A percentile compares a stretch with the other conserved stretches of the same genome.
These are phyloP conservation scores for Jackrogersella multiformis DNA, from an alignment of 495 filamentous ascomycete species.

Conservation along the genomic window DNA sequence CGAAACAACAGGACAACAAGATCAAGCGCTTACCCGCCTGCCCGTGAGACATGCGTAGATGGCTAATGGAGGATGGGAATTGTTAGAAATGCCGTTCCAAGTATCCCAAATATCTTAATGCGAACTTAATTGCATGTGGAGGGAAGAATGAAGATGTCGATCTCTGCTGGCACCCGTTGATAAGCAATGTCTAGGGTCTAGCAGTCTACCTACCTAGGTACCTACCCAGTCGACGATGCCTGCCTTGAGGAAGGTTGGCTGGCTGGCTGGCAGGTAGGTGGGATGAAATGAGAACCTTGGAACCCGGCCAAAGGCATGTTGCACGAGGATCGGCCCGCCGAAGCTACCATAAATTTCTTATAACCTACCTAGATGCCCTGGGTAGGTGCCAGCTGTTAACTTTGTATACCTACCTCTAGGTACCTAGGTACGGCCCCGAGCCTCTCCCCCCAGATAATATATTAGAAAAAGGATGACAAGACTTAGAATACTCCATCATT, in stretches of 20 bases:
- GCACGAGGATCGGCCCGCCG: slow-evolving; percentile 40
- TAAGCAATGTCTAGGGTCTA: slow-evolving; percentile 30
- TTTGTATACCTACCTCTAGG: no score
- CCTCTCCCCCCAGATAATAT: not conserved
- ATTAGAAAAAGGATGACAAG: not conserved
- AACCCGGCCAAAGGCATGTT: slow-evolving; percentile 15
- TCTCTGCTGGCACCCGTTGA: slow-evolving; percentile 37
- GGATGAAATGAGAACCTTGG: slow-evolving; percentile 16
- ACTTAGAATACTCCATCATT: not conserved
- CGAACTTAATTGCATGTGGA: slow-evolving; percentile 25
- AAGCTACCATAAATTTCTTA: slow-evolving; percentile 18
- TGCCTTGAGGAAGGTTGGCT: no score
- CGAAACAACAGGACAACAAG: slow-evolving; percentile 1
- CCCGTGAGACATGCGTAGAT: slow-evolving; percentile 30
- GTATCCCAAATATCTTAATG: slow-evolving; percentile 18
- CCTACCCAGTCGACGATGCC: no score
- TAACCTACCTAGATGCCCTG: no score
- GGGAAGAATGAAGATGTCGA: slow-evolving; percentile 21
- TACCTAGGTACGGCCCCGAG: not conserved
- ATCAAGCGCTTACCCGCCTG: slow-evolving; percentile 43
- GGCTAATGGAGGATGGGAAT: slow-evolving; percentile 33
- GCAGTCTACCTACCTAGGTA: no score
- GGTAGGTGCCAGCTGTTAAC: no score
- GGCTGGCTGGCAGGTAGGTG: slow-evolving; percentile 15
- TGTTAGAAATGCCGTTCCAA: slow-evolving; percentile 36